Evolutionary conservation across 2,329 filamentous ascomycete species (phyloP).

Genomic region (Purpureocillium takamizusanense): DNA sequence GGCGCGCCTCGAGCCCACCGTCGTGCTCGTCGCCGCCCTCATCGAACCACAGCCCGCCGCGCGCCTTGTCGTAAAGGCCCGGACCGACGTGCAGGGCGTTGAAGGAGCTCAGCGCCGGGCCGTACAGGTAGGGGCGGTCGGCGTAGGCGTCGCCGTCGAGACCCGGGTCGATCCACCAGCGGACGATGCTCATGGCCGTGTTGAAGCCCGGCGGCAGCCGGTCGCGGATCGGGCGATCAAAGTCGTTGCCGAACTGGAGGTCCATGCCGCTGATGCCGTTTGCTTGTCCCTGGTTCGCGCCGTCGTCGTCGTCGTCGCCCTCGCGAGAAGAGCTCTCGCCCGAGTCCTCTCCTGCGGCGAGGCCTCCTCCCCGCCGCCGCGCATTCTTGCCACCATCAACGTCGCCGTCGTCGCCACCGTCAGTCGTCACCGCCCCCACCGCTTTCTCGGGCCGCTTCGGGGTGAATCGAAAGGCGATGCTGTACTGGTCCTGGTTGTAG

Average conservation of each 20-base stretch:
- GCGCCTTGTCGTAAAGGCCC: slow-evolving; percentile 33
- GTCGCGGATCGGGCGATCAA: slow-evolving; percentile 82
- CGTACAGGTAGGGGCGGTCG: slow-evolving; percentile 79
- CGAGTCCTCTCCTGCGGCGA: too few relatives aligned
- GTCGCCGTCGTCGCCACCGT: too few relatives aligned
- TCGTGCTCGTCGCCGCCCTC: slow-evolving; percentile 58
- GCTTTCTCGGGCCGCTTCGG: slow-evolving; percentile 42
- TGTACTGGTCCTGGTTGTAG: slow-evolving; percentile 68
- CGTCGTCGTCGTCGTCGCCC: too few relatives aligned
- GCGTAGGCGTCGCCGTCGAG: slow-evolving; percentile 85
- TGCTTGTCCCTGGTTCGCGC: too few relatives aligned
- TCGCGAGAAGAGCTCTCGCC: too few relatives aligned
- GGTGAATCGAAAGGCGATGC: slow-evolving; percentile 69
- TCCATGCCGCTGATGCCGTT: slow-evolving; percentile 59
- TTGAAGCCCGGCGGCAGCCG: slow-evolving; percentile 78
- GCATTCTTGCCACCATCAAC: too few relatives aligned
- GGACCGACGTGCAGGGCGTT: slow-evolving; percentile 64
- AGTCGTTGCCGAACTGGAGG: slow-evolving; percentile 91
- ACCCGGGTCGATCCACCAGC: slow-evolving; percentile 85
- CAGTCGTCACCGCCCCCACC: too few relatives aligned
- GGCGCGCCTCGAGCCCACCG: slow-evolving; percentile 33
- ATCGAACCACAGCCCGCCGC: slow-evolving; percentile 48
- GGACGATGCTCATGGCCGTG: slow-evolving; percentile 75
- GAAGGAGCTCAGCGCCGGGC: slow-evolving; percentile 70
- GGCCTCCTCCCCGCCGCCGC: too few relatives aligned